Percentiles rank a stretch among this genome's conserved stretches.
phyloP scores from a whole-genome alignment of 2,329 filamentous ascomycete genomes.

The Thielaviopsis musarum region DNA sequence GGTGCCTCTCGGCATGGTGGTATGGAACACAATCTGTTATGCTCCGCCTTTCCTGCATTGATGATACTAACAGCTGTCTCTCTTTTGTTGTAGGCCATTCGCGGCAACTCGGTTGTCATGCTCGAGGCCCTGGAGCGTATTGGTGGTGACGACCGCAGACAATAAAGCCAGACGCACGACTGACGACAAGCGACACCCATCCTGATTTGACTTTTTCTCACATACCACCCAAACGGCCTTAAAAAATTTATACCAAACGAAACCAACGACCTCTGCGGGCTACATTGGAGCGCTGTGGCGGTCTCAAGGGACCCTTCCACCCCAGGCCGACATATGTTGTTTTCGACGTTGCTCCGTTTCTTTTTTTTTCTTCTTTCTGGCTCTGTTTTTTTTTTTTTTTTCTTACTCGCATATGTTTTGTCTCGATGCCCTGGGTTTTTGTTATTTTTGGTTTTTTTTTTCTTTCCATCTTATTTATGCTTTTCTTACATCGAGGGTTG shows the following conservation, averaged over 20 bases:
- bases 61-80: constrained; percentile 16
- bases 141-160: constrained; percentile 38
- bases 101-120: constrained; percentile 97
- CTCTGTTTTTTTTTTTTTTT: neutral
- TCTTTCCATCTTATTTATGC: neutral
- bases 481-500: neutral
- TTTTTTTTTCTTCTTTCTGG: constrained; percentile 3
- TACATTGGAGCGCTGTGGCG: no score
- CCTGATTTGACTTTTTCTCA: neutral
- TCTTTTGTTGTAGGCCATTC: constrained; percentile 50
- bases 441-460: neutral
- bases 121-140: constrained; percentile 66
- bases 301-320: no score
- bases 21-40: constrained; percentile 28
- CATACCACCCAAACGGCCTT: neutral
- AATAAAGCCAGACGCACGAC: constrained; percentile 17
- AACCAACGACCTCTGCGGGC: neutral
- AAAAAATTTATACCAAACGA: neutral
- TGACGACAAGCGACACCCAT: neutral
- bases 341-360: neutral
- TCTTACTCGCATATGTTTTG: neutral
- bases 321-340: neutral
- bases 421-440: neutral
- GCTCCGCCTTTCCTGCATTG: neutral
- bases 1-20: constrained; percentile 79